phyloP scores from a whole-genome alignment of 2,329 filamentous ascomycete species.

The Capronia coronata region DNA sequence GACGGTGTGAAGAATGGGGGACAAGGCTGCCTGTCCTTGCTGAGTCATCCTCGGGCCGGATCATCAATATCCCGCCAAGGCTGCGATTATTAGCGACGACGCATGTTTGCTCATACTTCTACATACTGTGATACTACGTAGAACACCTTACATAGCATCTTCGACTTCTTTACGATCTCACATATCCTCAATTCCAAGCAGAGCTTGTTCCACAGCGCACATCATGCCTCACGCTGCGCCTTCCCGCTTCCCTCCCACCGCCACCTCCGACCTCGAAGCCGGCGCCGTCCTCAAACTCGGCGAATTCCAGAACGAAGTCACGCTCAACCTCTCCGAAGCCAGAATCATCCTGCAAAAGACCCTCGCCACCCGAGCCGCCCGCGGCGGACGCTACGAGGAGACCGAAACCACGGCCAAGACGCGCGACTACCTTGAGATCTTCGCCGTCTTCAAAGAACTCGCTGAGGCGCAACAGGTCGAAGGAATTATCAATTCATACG shows the following conservation, averaged over 20 bases:
- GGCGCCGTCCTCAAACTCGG: conserved; percentile 74
- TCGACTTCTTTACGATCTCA: no score
- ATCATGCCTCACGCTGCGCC: conserved; percentile 28
- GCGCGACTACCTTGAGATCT: conserved; percentile 85
- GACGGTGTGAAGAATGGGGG: no score
- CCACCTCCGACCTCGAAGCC: conserved; percentile 78
- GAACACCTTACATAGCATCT: no score
- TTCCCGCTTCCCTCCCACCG: conserved; percentile 34
- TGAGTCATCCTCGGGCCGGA: no score
- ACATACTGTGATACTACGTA: no score
- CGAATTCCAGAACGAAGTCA: conserved; percentile 88
- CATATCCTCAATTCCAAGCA: no score
- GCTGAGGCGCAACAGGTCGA: conserved; percentile 94
- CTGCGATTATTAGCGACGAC: no score
- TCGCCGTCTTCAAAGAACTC: conserved; percentile 91
- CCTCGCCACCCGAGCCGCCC: conserved; percentile 52
- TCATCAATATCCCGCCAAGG: no score
- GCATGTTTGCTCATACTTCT: no score
- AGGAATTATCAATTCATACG: conserved; percentile 70
- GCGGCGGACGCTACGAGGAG: conserved; percentile 37
- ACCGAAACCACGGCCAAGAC: conserved; percentile 69
- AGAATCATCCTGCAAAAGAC: conserved; percentile 87
- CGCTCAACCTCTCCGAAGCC: conserved; percentile 86
- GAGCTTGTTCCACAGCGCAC: no score
- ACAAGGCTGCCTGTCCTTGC: no score